Conservation (phyloP, 306 rosid species). For the Gleditsia sinensis region DNA sequence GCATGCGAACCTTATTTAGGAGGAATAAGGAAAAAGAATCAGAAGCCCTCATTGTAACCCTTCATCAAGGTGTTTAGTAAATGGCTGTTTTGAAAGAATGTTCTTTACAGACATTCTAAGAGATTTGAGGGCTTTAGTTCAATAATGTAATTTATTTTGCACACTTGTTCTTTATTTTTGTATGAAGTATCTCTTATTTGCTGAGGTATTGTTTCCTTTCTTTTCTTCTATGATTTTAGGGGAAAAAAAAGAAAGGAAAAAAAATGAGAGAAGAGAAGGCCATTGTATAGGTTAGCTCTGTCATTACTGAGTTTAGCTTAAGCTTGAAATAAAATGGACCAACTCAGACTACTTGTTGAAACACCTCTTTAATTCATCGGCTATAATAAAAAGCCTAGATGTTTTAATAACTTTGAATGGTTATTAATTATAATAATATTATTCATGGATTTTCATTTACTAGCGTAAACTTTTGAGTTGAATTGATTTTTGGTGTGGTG, state of each 20-base stretch:
- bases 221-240: neutral
- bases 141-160: neutral
- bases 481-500: too few relatives aligned
- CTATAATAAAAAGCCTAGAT: neutral
- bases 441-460: too few relatives aligned
- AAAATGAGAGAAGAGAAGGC: neutral
- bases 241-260: neutral
- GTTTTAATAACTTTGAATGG: neutral
- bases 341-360: neutral
- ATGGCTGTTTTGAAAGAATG: conserved; percentile 18
- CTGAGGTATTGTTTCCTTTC: neutral
- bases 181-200: neutral
- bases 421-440: too few relatives aligned
- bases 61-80: neutral
- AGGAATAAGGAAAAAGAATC: neutral
- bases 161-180: neutral
- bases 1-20: neutral
- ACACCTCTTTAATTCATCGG: neutral
- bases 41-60: neutral
- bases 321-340: neutral
- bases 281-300: neutral
- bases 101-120: conserved; percentile 15
- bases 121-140: neutral
- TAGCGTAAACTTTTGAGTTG: too few relatives aligned
- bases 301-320: neutral